phyloP scores from a whole-genome alignment of 2,329 filamentous ascomycete genomes.

The Botrytis sinoallii region DNA sequence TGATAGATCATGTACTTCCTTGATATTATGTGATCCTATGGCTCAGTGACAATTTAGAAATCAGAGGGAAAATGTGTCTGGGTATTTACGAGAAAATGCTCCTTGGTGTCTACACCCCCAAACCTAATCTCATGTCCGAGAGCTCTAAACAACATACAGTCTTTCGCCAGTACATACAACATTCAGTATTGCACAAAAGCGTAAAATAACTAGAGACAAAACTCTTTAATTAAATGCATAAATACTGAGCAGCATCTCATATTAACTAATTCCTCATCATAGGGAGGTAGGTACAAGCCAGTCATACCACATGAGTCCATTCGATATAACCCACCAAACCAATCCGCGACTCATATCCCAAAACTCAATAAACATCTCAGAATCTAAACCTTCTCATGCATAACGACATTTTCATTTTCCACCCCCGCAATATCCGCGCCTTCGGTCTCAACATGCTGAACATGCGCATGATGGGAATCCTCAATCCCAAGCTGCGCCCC shows the following conservation, averaged over 20 bases:
- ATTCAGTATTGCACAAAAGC: neutral
- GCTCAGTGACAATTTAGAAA: neutral
- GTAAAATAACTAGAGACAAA: neutral
- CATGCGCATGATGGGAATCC: conserved; percentile 35
- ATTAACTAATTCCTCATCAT: neutral
- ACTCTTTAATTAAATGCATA: neutral
- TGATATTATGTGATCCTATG: neutral
- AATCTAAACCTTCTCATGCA: neutral
- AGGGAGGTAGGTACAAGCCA: neutral
- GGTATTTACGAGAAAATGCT: too few relatives aligned
- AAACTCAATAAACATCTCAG: neutral
- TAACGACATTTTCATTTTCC: neutral
- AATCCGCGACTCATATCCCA: neutral
- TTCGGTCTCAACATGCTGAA: neutral
- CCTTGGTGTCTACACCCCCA: too few relatives aligned
- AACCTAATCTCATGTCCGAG: neutral
- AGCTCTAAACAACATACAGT: neutral
- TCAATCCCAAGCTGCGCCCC: conserved; percentile 31
- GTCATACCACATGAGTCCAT: neutral
- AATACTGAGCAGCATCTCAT: neutral
- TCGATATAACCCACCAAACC: neutral
- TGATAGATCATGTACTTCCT: neutral
- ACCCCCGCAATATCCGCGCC: neutral
- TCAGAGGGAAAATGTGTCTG: neutral
- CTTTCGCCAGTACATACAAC: neutral